Base-by-base conservation (phyloP, 1,139 yeast genomes). In the Protomyces inouyei region DNA sequence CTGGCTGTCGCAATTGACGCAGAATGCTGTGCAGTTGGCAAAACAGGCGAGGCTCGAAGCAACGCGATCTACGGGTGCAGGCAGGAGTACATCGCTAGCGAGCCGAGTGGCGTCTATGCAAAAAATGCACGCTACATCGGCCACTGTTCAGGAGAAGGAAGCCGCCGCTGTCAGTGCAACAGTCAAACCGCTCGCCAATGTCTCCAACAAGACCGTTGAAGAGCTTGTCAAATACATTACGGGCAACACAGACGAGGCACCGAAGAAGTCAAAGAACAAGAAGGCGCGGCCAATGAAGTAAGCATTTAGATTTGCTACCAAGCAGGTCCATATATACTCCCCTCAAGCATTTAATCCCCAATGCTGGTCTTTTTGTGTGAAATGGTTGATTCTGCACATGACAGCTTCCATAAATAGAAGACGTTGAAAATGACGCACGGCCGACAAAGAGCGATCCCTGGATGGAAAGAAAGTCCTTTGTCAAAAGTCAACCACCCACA, bases 1-100 rank as follows among this genome's bases (percentile, higher is more conserved):
- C 67, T 87, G 89, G 83, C 80, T 83, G 28, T 79, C 81, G 57
- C 84, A 84, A 57, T 69, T 78, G 57, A 73, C 76, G 36, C 70
- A 71, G 48, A 72, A 75, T 21, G 77, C 79, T n/a, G 78, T 76
- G 10, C 69, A 68, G 43, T 70, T 68, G 10, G 75, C 75, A n/a
- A 55, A 55, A 21, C 59, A 54, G 37, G 64, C 64, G 3, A 54
- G 46, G 40, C 21, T 51, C 9, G 63, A 59, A 38, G 63, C 56
- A 14, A 52, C 57, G 6, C 28, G 57, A 32, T 37, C 43, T 4
- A n/a, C 43, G 5, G 43, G 16, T 12, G 23, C 23, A 10, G 48
- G 25, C 8, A 18, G 48, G 23, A 43, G 48, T 18, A n/a, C 48
- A 18, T 43, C 48, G 25, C 18, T 43, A 12, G 48, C 48, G 48